Evolutionary conservation across 2,329 filamentous ascomycete genomes (phyloP).

Genomic region (Penicillium sp.): DNA sequence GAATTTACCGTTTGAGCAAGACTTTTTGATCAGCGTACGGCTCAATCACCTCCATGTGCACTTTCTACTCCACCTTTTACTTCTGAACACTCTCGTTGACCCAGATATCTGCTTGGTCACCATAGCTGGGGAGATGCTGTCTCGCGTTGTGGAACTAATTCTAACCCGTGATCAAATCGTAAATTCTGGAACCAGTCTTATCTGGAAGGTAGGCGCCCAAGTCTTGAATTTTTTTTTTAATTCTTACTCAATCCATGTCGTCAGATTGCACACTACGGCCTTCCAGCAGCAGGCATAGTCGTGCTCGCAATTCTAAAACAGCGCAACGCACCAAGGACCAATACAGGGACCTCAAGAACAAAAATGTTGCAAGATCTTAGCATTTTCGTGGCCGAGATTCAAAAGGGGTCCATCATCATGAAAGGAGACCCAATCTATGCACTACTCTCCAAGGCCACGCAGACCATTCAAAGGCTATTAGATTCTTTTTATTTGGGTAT

Average conservation of each 20-base stretch:
- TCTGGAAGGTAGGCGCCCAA: neutral
- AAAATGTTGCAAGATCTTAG: neutral
- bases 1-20: neutral
- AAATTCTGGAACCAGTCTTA: neutral
- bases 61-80: neutral
- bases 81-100: neutral
- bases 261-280: neutral
- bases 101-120: neutral
- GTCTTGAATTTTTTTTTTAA: neutral
- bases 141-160: neutral
- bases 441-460: neutral
- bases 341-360: neutral
- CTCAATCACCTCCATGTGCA: neutral
- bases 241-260: neutral
- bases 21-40: neutral
- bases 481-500: neutral
- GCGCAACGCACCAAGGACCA: neutral
- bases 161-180: neutral
- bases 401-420: constrained; percentile 37
- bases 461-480: neutral
- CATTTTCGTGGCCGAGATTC: constrained; percentile 18
- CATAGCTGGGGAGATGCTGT: neutral
- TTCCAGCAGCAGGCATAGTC: neutral
- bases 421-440: neutral
- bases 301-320: neutral